phyloP scores from a whole-genome alignment of 2,329 filamentous ascomycete genomes.

The Malbranchea zuffiana region DNA sequence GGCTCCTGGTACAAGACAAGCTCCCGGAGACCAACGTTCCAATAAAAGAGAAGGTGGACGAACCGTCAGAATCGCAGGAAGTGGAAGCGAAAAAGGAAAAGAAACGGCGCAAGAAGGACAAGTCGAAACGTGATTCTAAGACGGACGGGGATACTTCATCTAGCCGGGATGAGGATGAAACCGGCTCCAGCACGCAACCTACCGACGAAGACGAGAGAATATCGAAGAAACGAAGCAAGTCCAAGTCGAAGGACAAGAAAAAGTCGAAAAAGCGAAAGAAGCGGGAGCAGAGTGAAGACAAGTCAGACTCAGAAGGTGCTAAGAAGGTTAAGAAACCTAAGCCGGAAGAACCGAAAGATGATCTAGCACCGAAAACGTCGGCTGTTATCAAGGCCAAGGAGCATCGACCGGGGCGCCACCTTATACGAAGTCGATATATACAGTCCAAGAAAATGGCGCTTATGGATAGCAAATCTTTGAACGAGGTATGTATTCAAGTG shows the following conservation, averaged over 20 bases:
- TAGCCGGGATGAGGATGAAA: not conserved
- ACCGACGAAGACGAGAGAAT: constrained; percentile 14
- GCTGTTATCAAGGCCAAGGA: constrained; percentile 36
- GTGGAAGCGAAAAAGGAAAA: constrained; percentile 18
- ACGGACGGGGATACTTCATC: constrained; percentile 10
- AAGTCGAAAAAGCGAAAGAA: constrained; percentile 21
- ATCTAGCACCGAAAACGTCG: constrained; percentile 32
- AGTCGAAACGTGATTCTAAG: constrained; percentile 10
- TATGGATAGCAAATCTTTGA: constrained; percentile 69
- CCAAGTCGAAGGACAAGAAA: constrained; percentile 21
- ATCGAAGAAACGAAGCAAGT: constrained; percentile 30
- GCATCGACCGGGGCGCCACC: constrained; percentile 50
- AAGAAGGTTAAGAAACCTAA: not conserved
- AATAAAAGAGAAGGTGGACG: constrained; percentile 37
- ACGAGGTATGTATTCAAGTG: constrained; percentile 53
- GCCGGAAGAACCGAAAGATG: not conserved
- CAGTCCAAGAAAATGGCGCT: constrained; percentile 77
- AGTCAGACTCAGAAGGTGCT: not conserved
- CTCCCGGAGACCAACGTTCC: constrained; percentile 32
- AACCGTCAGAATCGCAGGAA: constrained; percentile 38
- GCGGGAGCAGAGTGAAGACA: constrained; percentile 17
- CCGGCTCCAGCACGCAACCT: not conserved
- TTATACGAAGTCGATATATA: constrained; percentile 71
- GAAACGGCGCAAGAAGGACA: constrained; percentile 23
- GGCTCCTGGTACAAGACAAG: constrained; percentile 54